Percentiles rank a stretch among this genome's conserved stretches.
Evolutionary conservation across 1,139 yeast genomes (phyloP).

Genomic region (Komagataea norvegica): DNA sequence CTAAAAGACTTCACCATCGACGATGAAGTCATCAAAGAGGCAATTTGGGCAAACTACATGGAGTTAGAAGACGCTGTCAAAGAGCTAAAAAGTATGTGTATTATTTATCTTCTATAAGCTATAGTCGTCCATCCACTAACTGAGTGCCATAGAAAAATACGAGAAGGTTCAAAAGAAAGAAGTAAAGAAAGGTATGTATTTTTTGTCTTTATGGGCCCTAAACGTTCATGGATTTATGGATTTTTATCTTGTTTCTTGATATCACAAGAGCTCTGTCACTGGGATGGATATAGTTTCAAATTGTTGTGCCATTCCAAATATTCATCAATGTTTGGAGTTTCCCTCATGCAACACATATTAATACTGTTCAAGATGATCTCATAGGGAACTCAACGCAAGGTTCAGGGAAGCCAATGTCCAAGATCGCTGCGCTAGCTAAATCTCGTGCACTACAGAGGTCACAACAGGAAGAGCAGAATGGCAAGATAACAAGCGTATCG

Average conservation of each 20-base stretch:
- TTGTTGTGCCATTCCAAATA: no score
- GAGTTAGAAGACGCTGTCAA: constrained; percentile 31
- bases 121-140: neutral
- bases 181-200: constrained; percentile 6
- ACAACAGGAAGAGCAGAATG: constrained; percentile 1
- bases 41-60: constrained; percentile 57
- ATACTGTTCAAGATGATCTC: neutral
- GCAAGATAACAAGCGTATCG: constrained; percentile 17
- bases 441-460: constrained; percentile 32
- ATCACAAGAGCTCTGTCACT: neutral
- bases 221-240: constrained; percentile 4
- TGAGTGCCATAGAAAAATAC: neutral
- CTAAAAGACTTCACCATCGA: constrained; percentile 40
- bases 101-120: no score
- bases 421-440: constrained; percentile 46
- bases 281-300: neutral
- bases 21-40: constrained; percentile 52
- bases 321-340: constrained; percentile 1
- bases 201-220: neutral
- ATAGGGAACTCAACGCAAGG: constrained; percentile 5
- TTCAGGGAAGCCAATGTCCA: constrained; percentile 29
- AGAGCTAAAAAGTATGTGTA: constrained; percentile 3
- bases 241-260: neutral
- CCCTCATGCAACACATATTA: constrained; percentile 1
- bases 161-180: constrained; percentile 2